A percentile compares a stretch with the other conserved stretches of the same genome.
phyloP scores from a whole-genome alignment of 192 early-diverging fungal species.

The Coemansia sp. region DNA sequence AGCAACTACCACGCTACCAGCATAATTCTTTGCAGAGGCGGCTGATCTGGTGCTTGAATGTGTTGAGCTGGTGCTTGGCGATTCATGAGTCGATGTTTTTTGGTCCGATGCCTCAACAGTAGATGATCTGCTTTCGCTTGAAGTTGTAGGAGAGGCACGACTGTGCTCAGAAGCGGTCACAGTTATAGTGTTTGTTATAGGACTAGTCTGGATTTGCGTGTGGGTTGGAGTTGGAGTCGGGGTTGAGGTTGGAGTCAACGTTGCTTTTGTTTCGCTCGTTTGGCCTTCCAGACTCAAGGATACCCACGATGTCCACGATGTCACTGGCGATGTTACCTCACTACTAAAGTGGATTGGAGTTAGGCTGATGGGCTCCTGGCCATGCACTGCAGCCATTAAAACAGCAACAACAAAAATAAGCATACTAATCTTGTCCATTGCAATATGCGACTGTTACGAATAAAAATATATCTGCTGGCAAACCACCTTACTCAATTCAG shows the following conservation, averaged over 20 bases:
- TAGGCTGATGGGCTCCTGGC: background rate
- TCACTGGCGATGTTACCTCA: background rate
- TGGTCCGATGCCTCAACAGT: background rate
- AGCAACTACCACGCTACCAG: background rate
- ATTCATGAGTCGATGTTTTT: background rate
- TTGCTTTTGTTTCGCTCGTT: background rate
- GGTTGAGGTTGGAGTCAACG: background rate
- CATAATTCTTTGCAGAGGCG: background rate
- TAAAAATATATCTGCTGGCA: too few relatives aligned
- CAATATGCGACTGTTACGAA: too few relatives aligned
- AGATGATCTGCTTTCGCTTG: background rate
- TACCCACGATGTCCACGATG: background rate
- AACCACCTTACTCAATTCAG: background rate
- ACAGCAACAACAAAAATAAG: background rate
- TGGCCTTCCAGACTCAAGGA: background rate
- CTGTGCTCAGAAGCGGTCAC: background rate
- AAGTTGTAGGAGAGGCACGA: background rate
- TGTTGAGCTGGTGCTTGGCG: background rate
- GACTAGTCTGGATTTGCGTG: background rate
- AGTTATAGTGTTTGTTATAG: background rate
- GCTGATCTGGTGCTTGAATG: background rate
- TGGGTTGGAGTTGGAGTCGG: background rate
- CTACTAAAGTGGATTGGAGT: constrained; percentile 16
- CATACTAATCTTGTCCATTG: background rate
- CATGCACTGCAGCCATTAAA: background rate